phyloP scores from a whole-genome alignment of 2,329 filamentous ascomycete genomes.

The Gliomastix tumulicola region DNA sequence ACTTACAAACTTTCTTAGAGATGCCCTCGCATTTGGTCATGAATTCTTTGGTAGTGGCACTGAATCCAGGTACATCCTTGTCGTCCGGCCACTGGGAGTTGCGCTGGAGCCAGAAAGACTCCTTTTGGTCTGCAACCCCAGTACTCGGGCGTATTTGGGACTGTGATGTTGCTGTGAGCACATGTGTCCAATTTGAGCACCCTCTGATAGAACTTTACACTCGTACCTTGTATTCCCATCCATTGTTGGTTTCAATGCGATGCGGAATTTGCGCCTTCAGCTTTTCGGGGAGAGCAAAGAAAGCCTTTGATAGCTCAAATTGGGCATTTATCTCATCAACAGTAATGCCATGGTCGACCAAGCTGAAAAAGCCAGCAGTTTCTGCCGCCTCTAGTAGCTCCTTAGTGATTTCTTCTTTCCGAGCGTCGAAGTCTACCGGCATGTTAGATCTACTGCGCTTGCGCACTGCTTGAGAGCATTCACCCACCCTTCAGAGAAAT shows the following conservation, averaged over 20 bases:
- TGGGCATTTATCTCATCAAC: slow-evolving; percentile 25
- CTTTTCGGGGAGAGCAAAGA: slow-evolving; percentile 36
- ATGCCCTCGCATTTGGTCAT: slow-evolving; percentile 39
- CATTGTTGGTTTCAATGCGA: slow-evolving; percentile 36
- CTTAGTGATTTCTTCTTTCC: slow-evolving; percentile 38
- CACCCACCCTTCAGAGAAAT: slow-evolving; percentile 7
- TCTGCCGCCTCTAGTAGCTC: slow-evolving; percentile 41
- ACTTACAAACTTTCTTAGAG: slow-evolving; percentile 32
- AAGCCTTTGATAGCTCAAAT: slow-evolving; percentile 17
- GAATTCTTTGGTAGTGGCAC: slow-evolving; percentile 28
- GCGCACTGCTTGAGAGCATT: neutral
- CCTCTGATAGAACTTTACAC: too few species aligned
- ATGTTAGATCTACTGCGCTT: too few species aligned
- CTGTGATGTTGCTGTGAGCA: too few species aligned
- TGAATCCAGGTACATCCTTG: slow-evolving; percentile 30
- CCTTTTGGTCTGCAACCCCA: slow-evolving; percentile 41
- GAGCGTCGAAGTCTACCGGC: slow-evolving; percentile 32
- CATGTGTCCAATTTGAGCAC: too few species aligned
- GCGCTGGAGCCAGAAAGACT: slow-evolving; percentile 47
- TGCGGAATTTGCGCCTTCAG: slow-evolving; percentile 39
- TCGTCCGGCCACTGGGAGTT: slow-evolving; percentile 37
- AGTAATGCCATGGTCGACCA: slow-evolving; percentile 16
- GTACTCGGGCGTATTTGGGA: slow-evolving; percentile 42
- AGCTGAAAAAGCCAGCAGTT: slow-evolving; percentile 44
- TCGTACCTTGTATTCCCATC: slow-evolving; percentile 41